Evolutionary conservation across 2,329 filamentous ascomycete species (phyloP), one percentile per base, ranked within the genome.

Genomic region (Fusarium concolor): DNA sequence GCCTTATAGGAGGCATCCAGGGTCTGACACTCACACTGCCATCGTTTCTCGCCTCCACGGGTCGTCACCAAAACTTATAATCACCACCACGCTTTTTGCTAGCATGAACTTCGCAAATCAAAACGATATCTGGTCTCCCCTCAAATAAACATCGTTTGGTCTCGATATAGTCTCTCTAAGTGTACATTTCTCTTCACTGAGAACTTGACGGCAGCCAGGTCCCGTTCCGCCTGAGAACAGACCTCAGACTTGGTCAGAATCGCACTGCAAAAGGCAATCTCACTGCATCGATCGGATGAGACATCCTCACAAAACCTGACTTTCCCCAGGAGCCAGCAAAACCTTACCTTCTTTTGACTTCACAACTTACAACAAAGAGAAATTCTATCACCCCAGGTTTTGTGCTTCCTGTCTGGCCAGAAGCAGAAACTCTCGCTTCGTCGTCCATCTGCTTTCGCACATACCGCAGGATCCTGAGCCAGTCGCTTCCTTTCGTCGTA

Each of bases 401-500:
- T 68, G 63, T 70, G 52, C 35, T 49, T 47, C 60, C 31, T 50
- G 29, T 56, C 53, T 45, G 51, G 61, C 35, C 50, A 56, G 53
- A 55, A 60, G 55, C 58, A 44, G 56, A 52, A 59, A 50, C 51
- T 22, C 58, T 71, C 62, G 56, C 60, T 68, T 70, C 68, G 63
- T 64, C 67, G 42, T 41, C 63, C 60, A 41, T 63, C 67, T 67
- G 47, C 61, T 64, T 52, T 56, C 51, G 56, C 62, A 58, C 66
- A 58, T 54, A 63, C 68, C 42, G 64, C 62, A 55, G 45, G 47
- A 51, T 31, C 53, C 45, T 53, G 58, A 62, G 35, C 51, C 55
- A 60, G 56, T 68, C 66, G 67, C 60, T 65, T 59, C 59, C 56
- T 49, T 66, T 62, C 44, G 56, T 66, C 50, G 49, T 57, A 63